phyloP scores from a whole-genome alignment of 306 rosid genomes.

The Trifolium repens region DNA sequence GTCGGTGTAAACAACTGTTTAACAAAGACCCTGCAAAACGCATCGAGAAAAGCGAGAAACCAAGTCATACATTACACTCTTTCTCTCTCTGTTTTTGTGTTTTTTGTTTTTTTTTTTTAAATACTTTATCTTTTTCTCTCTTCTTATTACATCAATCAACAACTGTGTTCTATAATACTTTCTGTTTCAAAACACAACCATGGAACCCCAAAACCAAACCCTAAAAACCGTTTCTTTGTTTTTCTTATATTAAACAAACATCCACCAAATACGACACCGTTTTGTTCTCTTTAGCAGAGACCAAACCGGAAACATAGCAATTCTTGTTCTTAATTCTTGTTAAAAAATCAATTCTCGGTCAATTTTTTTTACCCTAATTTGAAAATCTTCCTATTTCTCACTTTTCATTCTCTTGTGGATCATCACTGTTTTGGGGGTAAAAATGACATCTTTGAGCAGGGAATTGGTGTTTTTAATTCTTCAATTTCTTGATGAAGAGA shows the following conservation, averaged over 20 bases:
- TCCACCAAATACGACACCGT: constrained; percentile 1
- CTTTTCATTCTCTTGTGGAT: not conserved
- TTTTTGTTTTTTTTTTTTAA: not conserved
- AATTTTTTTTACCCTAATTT: constrained; percentile 25
- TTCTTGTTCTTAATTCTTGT: constrained; percentile 10
- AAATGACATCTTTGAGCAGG: constrained; percentile 69
- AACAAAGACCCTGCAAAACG: constrained; percentile 49
- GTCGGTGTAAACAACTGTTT: constrained; percentile 40
- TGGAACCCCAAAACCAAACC: constrained; percentile 49
- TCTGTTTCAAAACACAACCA: constrained; percentile 23
- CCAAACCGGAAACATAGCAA: not conserved
- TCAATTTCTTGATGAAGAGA: constrained; percentile 86
- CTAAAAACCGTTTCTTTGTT: constrained; percentile 49
- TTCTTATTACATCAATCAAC: not conserved
- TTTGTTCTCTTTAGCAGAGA: not conserved
- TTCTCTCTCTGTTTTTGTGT: not conserved
- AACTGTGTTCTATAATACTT: constrained; percentile 12
- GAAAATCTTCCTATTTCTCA: not conserved
- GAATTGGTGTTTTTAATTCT: constrained; percentile 80
- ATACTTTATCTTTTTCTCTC: constrained; percentile 25
- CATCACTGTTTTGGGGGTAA: not conserved
- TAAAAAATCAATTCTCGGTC: not conserved
- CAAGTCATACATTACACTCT: constrained; percentile 30
- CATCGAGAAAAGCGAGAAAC: constrained; percentile 68
- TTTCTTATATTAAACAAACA: not conserved